phyloP scores from a whole-genome alignment of 345 rosid species.

The Noccaea caerulescens region DNA sequence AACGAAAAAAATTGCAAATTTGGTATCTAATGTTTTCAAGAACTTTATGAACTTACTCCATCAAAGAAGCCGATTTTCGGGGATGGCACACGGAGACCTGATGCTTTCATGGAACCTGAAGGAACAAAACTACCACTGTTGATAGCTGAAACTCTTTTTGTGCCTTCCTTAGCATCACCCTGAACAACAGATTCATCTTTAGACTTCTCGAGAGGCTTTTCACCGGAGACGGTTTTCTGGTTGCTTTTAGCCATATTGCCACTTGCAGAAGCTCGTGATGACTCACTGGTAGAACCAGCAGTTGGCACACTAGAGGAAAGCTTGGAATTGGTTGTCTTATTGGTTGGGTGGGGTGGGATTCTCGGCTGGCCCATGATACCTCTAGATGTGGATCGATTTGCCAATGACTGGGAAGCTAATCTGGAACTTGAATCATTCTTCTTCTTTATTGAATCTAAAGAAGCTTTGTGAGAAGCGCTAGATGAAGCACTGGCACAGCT shows the following conservation, averaged over 20 bases:
- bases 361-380: slow-evolving; percentile 50
- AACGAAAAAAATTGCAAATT: neutral
- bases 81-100: slow-evolving; percentile 92
- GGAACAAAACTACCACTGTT: slow-evolving; percentile 45
- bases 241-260: slow-evolving; percentile 23
- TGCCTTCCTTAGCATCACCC: slow-evolving; percentile 46
- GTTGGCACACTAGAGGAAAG: slow-evolving; percentile 62
- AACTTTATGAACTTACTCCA: slow-evolving; percentile 66
- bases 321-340: slow-evolving; percentile 55
- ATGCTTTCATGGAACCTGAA: slow-evolving; percentile 54
- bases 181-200: slow-evolving; percentile 47
- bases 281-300: slow-evolving; percentile 74
- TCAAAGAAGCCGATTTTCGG: slow-evolving; percentile 97
- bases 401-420: slow-evolving; percentile 46
- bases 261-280: slow-evolving; percentile 57
- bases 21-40: slow-evolving; percentile 6
- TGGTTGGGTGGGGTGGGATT: slow-evolving; percentile 47
- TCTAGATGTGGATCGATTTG: slow-evolving; percentile 47
- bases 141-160: slow-evolving; percentile 49
- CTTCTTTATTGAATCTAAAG: slow-evolving; percentile 43
- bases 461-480: slow-evolving; percentile 51
- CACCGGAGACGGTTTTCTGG: slow-evolving; percentile 33
- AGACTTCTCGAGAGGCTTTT: slow-evolving; percentile 44
- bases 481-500: slow-evolving; percentile 78
- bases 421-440: slow-evolving; percentile 50